These are phyloP conservation scores for Tricholoma hemisulphureum DNA, from an alignment of 768 basidiomycete species.

Conservation along the genomic window DNA sequence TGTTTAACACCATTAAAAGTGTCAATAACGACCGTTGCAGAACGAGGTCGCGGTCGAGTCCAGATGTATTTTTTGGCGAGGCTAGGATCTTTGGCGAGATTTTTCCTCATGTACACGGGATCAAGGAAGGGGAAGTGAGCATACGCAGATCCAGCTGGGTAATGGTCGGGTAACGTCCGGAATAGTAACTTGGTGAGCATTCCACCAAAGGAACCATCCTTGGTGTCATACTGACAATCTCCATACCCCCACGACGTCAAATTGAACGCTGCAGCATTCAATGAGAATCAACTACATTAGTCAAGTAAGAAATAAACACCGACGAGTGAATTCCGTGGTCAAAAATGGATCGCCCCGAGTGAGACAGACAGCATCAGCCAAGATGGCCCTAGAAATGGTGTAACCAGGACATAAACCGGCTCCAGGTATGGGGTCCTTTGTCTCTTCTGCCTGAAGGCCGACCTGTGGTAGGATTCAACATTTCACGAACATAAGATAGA, in stretches of 20 bases:
- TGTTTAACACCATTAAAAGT: constrained; percentile 32
- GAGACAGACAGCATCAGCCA: constrained; percentile 74
- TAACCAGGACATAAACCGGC: constrained; percentile 81
- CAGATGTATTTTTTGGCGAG: constrained; percentile 53
- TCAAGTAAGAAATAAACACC: constrained; percentile 21
- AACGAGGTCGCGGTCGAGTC: constrained; percentile 43
- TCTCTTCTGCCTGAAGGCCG: constrained; percentile 70
- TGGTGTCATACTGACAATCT: constrained; percentile 60
- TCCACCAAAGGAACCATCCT: constrained; percentile 75
- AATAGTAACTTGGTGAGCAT: constrained; percentile 73
- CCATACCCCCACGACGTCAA: constrained; percentile 78
- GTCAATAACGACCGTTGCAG: constrained; percentile 27
- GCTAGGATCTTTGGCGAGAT: constrained; percentile 31
- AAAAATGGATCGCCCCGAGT: constrained; percentile 79
- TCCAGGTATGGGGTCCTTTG: constrained; percentile 62
- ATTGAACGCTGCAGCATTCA: constrained; percentile 51
- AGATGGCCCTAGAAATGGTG: constrained; percentile 82
- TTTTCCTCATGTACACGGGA: constrained; percentile 47
- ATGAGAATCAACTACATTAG: background rate
- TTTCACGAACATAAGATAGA: background rate
- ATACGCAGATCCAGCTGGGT: constrained; percentile 61
- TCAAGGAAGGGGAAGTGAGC: constrained; percentile 82
- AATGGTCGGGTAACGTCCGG: constrained; percentile 67
- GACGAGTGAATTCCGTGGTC: constrained; percentile 76
- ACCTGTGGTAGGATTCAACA: constrained; percentile 33